Evolutionary conservation across 495 filamentous ascomycete species (phyloP).

Genomic region (Gamarada debralockiae): DNA sequence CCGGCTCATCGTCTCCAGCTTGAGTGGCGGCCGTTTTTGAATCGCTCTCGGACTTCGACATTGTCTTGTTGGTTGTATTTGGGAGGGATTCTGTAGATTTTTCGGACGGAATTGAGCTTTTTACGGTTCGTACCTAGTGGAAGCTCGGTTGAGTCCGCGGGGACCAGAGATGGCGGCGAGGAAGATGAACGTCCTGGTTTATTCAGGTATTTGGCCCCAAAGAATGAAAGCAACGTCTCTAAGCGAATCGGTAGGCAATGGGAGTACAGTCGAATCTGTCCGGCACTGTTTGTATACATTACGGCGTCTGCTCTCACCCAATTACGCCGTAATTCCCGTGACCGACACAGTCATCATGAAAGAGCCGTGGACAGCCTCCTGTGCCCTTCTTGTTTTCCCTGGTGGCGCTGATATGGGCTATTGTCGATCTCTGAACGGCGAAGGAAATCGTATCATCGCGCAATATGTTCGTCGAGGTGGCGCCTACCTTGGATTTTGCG

Average conservation of each 20-base stretch:
- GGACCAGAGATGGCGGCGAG: constrained; percentile 18
- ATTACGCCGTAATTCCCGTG: constrained; percentile 89
- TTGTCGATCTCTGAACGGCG: constrained; percentile 81
- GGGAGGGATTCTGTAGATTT: not conserved
- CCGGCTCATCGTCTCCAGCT: constrained; percentile 77
- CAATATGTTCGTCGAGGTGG: constrained; percentile 87
- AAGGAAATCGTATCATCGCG: constrained; percentile 77
- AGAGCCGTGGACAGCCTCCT: constrained; percentile 87
- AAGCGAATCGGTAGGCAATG: constrained; percentile 54
- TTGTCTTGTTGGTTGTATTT: constrained; percentile 24
- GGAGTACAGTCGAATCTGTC: constrained; percentile 82
- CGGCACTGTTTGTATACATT: constrained; percentile 86
- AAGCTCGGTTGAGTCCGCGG: constrained; percentile 4
- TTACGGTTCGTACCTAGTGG: constrained; percentile 1
- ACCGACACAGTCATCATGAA: constrained; percentile 75
- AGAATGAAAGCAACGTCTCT: not conserved
- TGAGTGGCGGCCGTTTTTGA: constrained; percentile 31
- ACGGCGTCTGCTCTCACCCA: constrained; percentile 82
- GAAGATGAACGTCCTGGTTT: constrained; percentile 83
- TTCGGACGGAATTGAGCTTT: not conserved
- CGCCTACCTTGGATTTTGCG: constrained; percentile 85
- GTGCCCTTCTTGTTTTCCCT: constrained; percentile 85
- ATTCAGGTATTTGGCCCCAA: constrained; percentile 56
- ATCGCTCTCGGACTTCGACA: constrained; percentile 48
- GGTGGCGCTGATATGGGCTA: constrained; percentile 95